Evolutionary conservation across 2,329 filamentous ascomycete species (phyloP).

Genomic region (Claviceps digitariae): DNA sequence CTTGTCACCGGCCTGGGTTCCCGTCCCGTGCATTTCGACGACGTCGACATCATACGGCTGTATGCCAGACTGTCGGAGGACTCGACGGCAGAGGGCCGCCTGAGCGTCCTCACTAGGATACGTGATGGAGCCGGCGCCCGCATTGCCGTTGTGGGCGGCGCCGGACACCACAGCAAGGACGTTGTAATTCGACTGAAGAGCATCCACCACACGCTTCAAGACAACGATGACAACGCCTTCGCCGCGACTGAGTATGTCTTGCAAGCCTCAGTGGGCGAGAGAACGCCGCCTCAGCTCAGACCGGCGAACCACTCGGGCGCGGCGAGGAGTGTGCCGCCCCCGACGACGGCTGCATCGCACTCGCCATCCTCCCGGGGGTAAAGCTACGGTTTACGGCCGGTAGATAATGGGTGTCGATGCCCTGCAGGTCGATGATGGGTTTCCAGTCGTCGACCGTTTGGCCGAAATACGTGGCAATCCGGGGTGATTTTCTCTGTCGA

Average conservation of each 20-base stretch:
- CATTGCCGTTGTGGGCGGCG: conserved; percentile 67
- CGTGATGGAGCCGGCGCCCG: conserved; percentile 69
- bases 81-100: conserved; percentile 42
- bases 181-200: conserved; percentile 61
- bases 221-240: conserved; percentile 63
- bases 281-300: conserved; percentile 29
- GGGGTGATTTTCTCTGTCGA: conserved; percentile 8
- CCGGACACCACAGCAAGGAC: conserved; percentile 64
- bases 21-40: conserved; percentile 14
- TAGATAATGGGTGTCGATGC: conserved; percentile 39
- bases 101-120: conserved; percentile 64
- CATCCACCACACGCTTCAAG: conserved; percentile 68
- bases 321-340: conserved; percentile 24
- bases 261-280: conserved; percentile 20
- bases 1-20: not conserved
- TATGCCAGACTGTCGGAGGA: conserved; percentile 59
- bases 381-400: conserved; percentile 2
- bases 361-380: conserved; percentile 42
- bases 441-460: conserved; percentile 66
- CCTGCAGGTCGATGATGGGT: conserved; percentile 59
- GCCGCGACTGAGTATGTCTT: conserved; percentile 69
- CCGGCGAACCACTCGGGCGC: conserved; percentile 65
- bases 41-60: conserved; percentile 68
- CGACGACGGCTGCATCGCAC: conserved; percentile 58
- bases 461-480: conserved; percentile 62